A percentile compares a stretch with the other conserved stretches of the same genome.
Evolutionary conservation across 2,329 filamentous ascomycete genomes (phyloP).

Genomic region (Talaromyces sp.): DNA sequence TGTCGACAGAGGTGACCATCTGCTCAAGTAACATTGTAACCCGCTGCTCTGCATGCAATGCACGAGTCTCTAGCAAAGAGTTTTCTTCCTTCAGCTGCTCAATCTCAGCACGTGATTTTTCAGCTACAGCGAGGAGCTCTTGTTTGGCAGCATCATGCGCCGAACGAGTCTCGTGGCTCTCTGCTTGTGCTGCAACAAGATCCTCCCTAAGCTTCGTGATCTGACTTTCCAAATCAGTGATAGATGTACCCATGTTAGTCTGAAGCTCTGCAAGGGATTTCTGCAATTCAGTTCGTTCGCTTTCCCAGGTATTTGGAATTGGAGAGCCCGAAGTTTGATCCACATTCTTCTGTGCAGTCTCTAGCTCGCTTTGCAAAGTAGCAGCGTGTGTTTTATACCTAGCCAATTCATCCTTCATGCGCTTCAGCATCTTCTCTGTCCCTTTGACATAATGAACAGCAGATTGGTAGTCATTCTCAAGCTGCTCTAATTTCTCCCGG

Average conservation of each 20-base stretch:
- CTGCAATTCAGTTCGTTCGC: slow-evolving; percentile 65
- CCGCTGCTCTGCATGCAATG: slow-evolving; percentile 85
- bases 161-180: slow-evolving; percentile 64
- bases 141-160: slow-evolving; percentile 53
- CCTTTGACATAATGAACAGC: slow-evolving; percentile 97
- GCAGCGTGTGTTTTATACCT: slow-evolving; percentile 85
- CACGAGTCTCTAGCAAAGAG: slow-evolving; percentile 71
- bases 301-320: slow-evolving; percentile 64
- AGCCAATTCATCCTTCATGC: slow-evolving; percentile 95
- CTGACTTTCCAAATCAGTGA: slow-evolving; percentile 66
- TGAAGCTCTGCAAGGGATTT: slow-evolving; percentile 67
- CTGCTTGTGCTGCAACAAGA: slow-evolving; percentile 60
- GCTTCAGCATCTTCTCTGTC: slow-evolving; percentile 97
- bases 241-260: slow-evolving; percentile 62
- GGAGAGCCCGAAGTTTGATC: slow-evolving; percentile 40
- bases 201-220: slow-evolving; percentile 66
- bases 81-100: slow-evolving; percentile 84
- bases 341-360: slow-evolving; percentile 57
- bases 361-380: slow-evolving; percentile 77
- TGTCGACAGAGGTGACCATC: slow-evolving; percentile 89
- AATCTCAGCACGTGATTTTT: slow-evolving; percentile 63
- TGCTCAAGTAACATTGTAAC: slow-evolving; percentile 91
- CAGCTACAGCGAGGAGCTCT: slow-evolving; percentile 55
- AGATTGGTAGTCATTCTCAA: slow-evolving; percentile 96
- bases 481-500: slow-evolving; percentile 85